A percentile compares a stretch with the other conserved stretches of the same genome.
Conservation (phyloP, 192 early-diverging fungal genomes). For the Polychytrium aggregatum region DNA sequence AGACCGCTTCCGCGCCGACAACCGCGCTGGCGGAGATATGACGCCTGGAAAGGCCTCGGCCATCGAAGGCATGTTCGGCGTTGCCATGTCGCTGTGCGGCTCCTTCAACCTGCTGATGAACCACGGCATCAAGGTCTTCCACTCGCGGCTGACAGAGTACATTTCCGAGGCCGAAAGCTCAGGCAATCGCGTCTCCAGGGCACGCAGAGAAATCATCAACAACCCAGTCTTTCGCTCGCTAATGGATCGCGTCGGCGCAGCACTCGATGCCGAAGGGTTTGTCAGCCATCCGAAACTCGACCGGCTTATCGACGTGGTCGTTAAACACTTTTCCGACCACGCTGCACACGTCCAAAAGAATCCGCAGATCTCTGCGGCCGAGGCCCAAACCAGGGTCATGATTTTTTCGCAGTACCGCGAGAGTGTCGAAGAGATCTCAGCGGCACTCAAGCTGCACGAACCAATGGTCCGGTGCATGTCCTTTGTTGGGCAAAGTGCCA, state of each 20-base stretch:
- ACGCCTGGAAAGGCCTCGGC: constrained; percentile 8
- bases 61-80: constrained; percentile 44
- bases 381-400: constrained; percentile 45
- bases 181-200: constrained; percentile 2
- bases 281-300: constrained; percentile 71
- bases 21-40: neutral
- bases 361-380: too few relatives aligned
- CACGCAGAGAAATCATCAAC: neutral
- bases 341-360: neutral
- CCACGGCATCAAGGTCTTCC: constrained; percentile 17
- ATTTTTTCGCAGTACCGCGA: constrained; percentile 77
- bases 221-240: constrained; percentile 1
- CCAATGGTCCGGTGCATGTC: constrained; percentile 56
- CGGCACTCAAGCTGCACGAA: constrained; percentile 37
- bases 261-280: constrained; percentile 3
- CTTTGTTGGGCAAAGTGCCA: constrained; percentile 72
- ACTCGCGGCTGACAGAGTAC: neutral
- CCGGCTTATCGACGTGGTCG: constrained; percentile 44
- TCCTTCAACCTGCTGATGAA: constrained; percentile 18
- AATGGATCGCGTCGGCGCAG: neutral
- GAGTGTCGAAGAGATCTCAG: constrained; percentile 74
- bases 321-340: constrained; percentile 50
- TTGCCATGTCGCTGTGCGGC: constrained; percentile 27
- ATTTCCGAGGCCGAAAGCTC: constrained; percentile 9
- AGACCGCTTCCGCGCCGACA: constrained; percentile 11